Conservation (phyloP, 2,329 filamentous ascomycete genomes). For the Calonectria honghensis region DNA sequence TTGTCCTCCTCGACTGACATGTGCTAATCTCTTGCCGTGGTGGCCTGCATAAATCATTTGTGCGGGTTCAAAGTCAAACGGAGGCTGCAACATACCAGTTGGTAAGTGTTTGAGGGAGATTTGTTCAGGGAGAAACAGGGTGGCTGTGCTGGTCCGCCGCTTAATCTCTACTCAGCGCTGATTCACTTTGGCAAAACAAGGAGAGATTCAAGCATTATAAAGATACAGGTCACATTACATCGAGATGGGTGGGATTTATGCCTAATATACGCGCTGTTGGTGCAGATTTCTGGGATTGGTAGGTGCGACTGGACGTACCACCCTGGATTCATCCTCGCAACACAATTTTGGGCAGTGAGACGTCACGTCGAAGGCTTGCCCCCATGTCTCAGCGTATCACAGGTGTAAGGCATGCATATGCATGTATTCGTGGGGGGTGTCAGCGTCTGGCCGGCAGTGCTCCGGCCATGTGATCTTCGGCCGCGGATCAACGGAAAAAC, state of each 20-base stretch:
- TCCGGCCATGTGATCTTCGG: neutral
- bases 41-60: neutral
- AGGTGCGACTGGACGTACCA: neutral
- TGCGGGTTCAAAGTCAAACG: neutral
- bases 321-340: neutral
- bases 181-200: constrained; percentile 7
- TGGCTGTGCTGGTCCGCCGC: neutral
- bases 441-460: neutral
- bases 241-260: neutral
- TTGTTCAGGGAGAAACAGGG: neutral
- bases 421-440: neutral
- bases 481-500: neutral
- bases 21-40: neutral
- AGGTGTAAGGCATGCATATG: neutral
- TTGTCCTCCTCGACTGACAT: neutral
- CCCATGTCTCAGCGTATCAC: constrained; percentile 10
- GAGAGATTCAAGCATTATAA: neutral
- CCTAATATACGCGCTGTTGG: constrained; percentile 12
- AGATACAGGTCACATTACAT: neutral
- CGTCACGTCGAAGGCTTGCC: neutral
- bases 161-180: constrained; percentile 1
- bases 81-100: neutral
- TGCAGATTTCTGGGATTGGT: neutral
- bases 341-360: neutral
- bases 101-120: neutral